Base-by-base conservation (phyloP, 169 alveolate species). In the Sarcocystis neurona region DNA sequence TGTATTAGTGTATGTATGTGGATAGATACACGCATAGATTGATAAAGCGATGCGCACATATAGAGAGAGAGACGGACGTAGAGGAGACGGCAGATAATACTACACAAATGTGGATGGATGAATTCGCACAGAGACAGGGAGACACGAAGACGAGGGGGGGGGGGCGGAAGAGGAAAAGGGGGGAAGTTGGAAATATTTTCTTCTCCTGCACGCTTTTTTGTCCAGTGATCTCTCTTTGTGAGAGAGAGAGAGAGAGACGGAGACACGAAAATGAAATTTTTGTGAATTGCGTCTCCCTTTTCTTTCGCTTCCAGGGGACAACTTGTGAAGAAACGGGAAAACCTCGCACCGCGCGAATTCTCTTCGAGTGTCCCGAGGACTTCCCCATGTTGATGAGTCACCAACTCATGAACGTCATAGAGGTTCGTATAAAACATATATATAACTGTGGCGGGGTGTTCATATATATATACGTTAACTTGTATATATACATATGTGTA, bases 251-350 rank as follows among this genome's bases (percentile, higher is more conserved):
- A n/a, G n/a, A n/a, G n/a, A n/a, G n/a, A n/a, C n/a, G n/a, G n/a
- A n/a, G n/a, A n/a, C n/a, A n/a, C n/a, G 60, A 10, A 18, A 10
- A 8, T 50, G 60, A 18, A 8, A 18, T 8, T 18, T 50, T 18
- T 50, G 60, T n/a, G n/a, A n/a, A n/a, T n/a, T n/a, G n/a, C n/a
- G n/a, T n/a, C n/a, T 50, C 60, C 27, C 27, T 50, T n/a, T n/a
- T n/a, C n/a, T n/a, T n/a, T n/a, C n/a, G n/a, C n/a, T n/a, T n/a
- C 68, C 84, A 87, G 91, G 91, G 91, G 8, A 87, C 91, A 30
- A 18, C 10, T 0, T 87, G 91, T 46, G 91, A 87, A n/a, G 88
- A 84, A 58, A 77, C 88, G 39, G 84, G 63, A 46, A 48, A 43
- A n/a, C 88, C 53, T 56, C 91, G 91, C 58, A 87, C 88, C 63